Evolutionary conservation across 2,329 filamentous ascomycete species (phyloP), one percentile per base, ranked within the genome.

Genomic region (Ophiognomonia clavigignenti-juglandacearum): DNA sequence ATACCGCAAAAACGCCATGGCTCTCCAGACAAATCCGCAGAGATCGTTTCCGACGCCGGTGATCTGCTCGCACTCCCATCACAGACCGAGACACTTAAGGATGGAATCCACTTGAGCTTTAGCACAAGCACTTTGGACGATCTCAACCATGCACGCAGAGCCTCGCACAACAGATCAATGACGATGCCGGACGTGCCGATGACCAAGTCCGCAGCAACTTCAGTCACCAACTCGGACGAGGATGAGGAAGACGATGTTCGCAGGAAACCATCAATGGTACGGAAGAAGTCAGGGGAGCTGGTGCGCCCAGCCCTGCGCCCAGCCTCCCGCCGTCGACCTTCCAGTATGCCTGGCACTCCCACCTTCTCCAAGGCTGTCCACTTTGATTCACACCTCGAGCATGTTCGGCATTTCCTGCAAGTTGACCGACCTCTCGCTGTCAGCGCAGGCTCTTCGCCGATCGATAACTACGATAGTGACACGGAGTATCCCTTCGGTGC

Each of bases 281-380:
- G 93, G 59, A 98, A 98, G 73, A 98, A 98, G 76, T 97, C 93
- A 32, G 93, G 93, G 27, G 93, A 98, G 69, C 77, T 98, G 29
- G 93, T 98, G 48, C 85, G 93, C 58, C 93, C 93, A 11, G 93
- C 93, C 18, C 78, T 98, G 43, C 83, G 93, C 42, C 82, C 85
- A 32, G 75, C 88, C 11, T 87, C 86, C n/a, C 79, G 80, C 54
- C 78, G 88, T 54, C 81, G 93, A 48, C 92, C 92, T 1, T 95
- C 88, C 4, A 97, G 92, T 70, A 95, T 97, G 88, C 93, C 93
- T 8, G 93, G 93, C 45, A 98, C 93, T 0, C 93, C 93, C 0
- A 93, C 92, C 8, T 97, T 92, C 63, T 86, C 86, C 56, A 98
- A 98, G 67, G 90, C 88, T 11, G 93, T 98, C n/a, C 93, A 98